Conservation (phyloP, 2,329 filamentous ascomycete genomes). For the Colletotrichum brevisporum region DNA sequence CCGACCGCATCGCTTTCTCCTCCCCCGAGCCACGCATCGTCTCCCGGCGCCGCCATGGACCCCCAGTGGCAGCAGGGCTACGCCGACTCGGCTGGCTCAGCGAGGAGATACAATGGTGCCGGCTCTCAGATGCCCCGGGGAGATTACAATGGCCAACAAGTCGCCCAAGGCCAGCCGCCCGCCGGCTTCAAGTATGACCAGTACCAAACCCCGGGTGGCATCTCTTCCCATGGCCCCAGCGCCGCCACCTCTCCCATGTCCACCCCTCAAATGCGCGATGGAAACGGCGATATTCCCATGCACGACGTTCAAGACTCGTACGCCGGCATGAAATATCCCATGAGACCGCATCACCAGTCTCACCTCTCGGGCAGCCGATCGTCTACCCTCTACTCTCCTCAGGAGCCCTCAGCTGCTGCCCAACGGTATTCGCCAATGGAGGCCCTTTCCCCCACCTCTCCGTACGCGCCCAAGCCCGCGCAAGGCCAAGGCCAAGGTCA, state of each 20-base stretch:
- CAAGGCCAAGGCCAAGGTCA: slow-evolving; percentile 53
- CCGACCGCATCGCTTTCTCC: slow-evolving; percentile 25
- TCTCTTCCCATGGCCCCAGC: slow-evolving; percentile 53
- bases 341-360: slow-evolving; percentile 83
- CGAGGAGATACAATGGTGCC: slow-evolving; percentile 74
- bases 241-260: slow-evolving; percentile 71
- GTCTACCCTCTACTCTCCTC: slow-evolving; percentile 79
- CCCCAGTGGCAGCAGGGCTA: slow-evolving; percentile 72
- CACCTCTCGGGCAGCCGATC: slow-evolving; percentile 69
- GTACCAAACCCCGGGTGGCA: slow-evolving; percentile 65
- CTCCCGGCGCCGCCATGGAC: slow-evolving; percentile 59
- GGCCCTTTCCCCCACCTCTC: slow-evolving; percentile 82
- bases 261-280: slow-evolving; percentile 75
- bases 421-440: slow-evolving; percentile 98
- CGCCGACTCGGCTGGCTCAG: slow-evolving; percentile 73
- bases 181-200: slow-evolving; percentile 77
- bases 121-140: slow-evolving; percentile 52
- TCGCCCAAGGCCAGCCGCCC: slow-evolving; percentile 57
- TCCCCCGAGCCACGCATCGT: slow-evolving; percentile 35
- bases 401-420: slow-evolving; percentile 84
- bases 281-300: slow-evolving; percentile 85
- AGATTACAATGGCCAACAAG: slow-evolving; percentile 49
- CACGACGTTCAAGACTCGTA: slow-evolving; percentile 88
- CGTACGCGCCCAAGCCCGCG: slow-evolving; percentile 78
- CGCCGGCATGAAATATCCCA: slow-evolving; percentile 87